Conservation (phyloP, 208 protist genomes). For the Trypanosoma avium region DNA sequence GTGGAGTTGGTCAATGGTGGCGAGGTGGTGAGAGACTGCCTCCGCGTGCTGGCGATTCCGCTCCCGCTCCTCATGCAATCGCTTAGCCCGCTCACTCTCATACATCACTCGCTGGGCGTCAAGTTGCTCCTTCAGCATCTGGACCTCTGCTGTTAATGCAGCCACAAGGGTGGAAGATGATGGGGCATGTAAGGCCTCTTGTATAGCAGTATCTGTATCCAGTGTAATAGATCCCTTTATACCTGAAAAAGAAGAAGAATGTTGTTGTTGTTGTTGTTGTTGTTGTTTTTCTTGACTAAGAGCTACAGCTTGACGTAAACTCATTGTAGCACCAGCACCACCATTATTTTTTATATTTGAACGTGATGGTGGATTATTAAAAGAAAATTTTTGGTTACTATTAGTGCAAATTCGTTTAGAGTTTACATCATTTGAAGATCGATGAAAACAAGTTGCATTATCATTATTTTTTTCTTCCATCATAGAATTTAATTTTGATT, state of each 20-base stretch:
- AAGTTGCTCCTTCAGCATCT: slow-evolving; percentile 58
- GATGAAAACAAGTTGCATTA: too few species aligned
- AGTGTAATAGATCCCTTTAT: too few species aligned
- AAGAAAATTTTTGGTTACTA: too few species aligned
- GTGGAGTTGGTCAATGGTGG: slow-evolving; percentile 52
- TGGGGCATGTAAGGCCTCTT: slow-evolving; percentile 8
- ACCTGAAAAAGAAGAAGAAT: too few species aligned
- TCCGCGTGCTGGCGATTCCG: slow-evolving; percentile 34
- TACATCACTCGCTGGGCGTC: slow-evolving; percentile 61
- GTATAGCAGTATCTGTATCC: slow-evolving; percentile 11
- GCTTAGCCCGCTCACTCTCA: slow-evolving; percentile 53
- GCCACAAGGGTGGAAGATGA: slow-evolving; percentile 34
- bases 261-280: too few species aligned
- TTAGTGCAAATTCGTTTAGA: too few species aligned
- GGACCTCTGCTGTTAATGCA: slow-evolving; percentile 48
- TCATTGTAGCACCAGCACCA: slow-evolving; percentile 26
- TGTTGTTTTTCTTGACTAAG: too few species aligned
- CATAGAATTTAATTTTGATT: slow-evolving; percentile 24
- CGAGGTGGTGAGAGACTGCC: slow-evolving; percentile 21
- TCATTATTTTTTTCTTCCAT: too few species aligned
- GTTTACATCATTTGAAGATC: too few species aligned
- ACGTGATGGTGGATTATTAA: too few species aligned
- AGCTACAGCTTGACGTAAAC: slow-evolving; percentile 6
- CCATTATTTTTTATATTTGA: slow-evolving; percentile 1
- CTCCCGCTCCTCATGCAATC: slow-evolving; percentile 33